Conservation (phyloP, 768 basidiomycete genomes). For the Leucocoprinus sp. region DNA sequence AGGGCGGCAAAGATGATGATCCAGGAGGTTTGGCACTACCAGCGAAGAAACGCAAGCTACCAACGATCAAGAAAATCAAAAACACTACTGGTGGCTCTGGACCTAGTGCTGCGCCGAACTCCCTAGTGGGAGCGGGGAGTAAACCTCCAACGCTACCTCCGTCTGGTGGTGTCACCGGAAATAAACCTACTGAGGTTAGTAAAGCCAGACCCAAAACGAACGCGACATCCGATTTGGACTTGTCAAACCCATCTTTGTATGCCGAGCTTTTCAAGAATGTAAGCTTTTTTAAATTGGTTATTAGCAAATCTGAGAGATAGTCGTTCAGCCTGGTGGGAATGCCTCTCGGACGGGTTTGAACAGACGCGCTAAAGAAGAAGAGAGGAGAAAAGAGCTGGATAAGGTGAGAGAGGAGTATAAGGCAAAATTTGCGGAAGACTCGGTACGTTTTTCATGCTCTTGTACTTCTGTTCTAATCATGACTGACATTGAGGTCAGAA, state of each 20-base stretch:
- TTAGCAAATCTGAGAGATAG: not conserved
- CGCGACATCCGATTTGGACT: constrained; percentile 50
- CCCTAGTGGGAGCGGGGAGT: constrained; percentile 15
- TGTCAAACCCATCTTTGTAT: constrained; percentile 57
- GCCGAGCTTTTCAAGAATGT: constrained; percentile 55
- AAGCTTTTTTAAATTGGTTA: constrained; percentile 13
- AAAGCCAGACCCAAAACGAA: constrained; percentile 18
- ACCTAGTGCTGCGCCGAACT: constrained; percentile 9
- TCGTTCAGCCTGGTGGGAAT: constrained; percentile 31
- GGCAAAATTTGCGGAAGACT: constrained; percentile 45
- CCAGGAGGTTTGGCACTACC: constrained; percentile 13
- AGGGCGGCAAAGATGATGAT: constrained; percentile 3
- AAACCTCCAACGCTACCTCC: constrained; percentile 15
- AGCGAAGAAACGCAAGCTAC: constrained; percentile 56
- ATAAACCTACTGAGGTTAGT: constrained; percentile 22
- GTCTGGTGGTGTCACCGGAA: constrained; percentile 10
- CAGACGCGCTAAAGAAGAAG: constrained; percentile 50
- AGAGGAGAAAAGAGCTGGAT: constrained; percentile 58
- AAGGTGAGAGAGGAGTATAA: constrained; percentile 64
- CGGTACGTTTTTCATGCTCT: constrained; percentile 28
- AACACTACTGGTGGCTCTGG: constrained; percentile 19
- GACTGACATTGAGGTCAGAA: constrained; percentile 23
- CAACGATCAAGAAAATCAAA: constrained; percentile 64
- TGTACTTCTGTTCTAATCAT: not conserved
- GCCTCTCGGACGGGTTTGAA: constrained; percentile 32